Evolutionary conservation across 495 filamentous ascomycete species (phyloP).

Genomic region (Penicillium nucicola): DNA sequence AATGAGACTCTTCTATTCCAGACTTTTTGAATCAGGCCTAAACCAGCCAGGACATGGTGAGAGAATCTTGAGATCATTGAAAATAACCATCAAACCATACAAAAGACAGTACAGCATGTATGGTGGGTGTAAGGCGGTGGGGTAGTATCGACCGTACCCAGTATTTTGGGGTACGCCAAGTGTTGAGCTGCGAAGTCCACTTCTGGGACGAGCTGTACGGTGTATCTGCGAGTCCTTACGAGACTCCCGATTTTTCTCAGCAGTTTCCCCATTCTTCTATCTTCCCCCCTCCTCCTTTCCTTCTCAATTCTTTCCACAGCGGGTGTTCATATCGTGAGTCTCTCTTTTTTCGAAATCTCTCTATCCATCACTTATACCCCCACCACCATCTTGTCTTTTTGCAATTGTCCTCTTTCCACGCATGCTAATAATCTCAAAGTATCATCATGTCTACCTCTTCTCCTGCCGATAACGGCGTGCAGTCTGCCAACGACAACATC

Average conservation of each 20-base stretch:
- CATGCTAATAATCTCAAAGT: conserved; percentile 9
- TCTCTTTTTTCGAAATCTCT: no score
- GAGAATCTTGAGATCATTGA: neutral
- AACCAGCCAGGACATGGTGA: no score
- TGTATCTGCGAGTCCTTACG: conserved; percentile 33
- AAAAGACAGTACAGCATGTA: no score
- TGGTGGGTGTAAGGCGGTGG: neutral
- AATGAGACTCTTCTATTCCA: no score
- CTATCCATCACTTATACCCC: no score
- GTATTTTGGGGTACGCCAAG: conserved; percentile 27
- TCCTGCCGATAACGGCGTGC: conserved; percentile 37
- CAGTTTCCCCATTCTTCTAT: conserved; percentile 20
- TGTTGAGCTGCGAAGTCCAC: conserved; percentile 20
- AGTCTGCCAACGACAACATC: conserved; percentile 96
- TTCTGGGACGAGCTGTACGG: conserved; percentile 29
- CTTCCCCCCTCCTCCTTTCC: conserved; percentile 13
- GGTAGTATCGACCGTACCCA: conserved; percentile 22
- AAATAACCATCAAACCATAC: no score
- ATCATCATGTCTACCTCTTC: conserved; percentile 48
- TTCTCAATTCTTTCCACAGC: conserved; percentile 2
- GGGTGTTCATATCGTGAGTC: conserved; percentile 6
- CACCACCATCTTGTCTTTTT: neutral
- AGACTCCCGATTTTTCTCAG: conserved; percentile 23
- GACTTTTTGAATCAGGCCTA: no score
- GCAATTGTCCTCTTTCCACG: neutral